phyloP scores from a whole-genome alignment of 2,329 filamentous ascomycete species.

The Colletotrichum endophyticum region DNA sequence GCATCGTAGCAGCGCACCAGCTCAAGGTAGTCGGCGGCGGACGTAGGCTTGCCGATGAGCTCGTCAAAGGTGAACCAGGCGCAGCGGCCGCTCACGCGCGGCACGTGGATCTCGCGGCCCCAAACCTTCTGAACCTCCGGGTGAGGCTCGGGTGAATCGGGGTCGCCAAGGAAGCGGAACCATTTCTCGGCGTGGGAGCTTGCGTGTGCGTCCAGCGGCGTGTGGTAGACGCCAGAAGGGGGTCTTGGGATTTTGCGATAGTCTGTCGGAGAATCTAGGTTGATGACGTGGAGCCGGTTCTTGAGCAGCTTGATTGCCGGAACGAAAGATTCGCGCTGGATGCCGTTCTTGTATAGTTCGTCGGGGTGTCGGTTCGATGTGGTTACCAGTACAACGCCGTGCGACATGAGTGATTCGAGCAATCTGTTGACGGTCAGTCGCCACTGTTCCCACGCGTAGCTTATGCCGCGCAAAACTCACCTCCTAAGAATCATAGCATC shows the following conservation, averaged over 20 bases:
- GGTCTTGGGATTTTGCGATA: slow-evolving; percentile 97
- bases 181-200: slow-evolving; percentile 86
- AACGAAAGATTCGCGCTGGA: slow-evolving; percentile 93
- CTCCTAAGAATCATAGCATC: slow-evolving; percentile 96
- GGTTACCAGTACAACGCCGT: slow-evolving; percentile 95
- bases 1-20: slow-evolving; percentile 88
- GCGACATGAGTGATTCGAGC: slow-evolving; percentile 89
- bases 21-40: slow-evolving; percentile 94
- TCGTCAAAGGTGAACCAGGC: slow-evolving; percentile 94
- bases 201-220: slow-evolving; percentile 80
- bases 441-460: neutral
- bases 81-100: slow-evolving; percentile 83
- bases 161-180: slow-evolving; percentile 93
- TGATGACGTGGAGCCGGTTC: slow-evolving; percentile 82
- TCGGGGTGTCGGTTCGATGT: slow-evolving; percentile 97
- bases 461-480: slow-evolving; percentile 36
- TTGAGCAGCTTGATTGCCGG: slow-evolving; percentile 95
- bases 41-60: slow-evolving; percentile 85
- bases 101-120: slow-evolving; percentile 89
- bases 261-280: slow-evolving; percentile 93
- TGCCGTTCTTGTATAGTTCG: slow-evolving; percentile 97
- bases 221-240: slow-evolving; percentile 92
- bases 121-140: slow-evolving; percentile 83
- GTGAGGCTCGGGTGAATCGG: slow-evolving; percentile 76
- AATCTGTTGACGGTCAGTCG: slow-evolving; percentile 51